Evolutionary conservation across 352 stramenopile species (phyloP), one percentile per base, ranked within the genome.

Genomic region (Pythium volutum): DNA sequence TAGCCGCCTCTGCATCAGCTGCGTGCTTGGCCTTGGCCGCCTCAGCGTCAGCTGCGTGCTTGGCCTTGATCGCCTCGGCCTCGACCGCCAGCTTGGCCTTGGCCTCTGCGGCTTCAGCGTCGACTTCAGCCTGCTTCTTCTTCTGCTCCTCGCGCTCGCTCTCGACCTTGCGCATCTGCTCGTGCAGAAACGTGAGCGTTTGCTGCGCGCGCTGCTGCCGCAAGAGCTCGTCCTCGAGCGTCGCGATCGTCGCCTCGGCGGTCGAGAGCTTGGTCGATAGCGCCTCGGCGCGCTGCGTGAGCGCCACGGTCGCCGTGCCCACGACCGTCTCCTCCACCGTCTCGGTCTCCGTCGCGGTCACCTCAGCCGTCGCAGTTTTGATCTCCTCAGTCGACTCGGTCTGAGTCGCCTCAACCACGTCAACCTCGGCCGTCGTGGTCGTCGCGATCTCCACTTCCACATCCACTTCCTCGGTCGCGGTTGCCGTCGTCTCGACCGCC

Each of bases 191-290:
- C 48, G 55, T 54, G 18, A 59, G 54, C 49, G 62, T 57, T 4
- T 43, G 31, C 48, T 64, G 45, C 25, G 45, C 31, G 16, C 55
- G 62, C 22, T 63, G 34, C 27, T 59, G 46, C 18, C 55, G 53
- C 12, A 48, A 41, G 49, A 74, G 31, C 46, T 69, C 64, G 3
- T 42, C 34, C 47, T 73, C 46, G 2, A 85, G 65, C 36, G 67
- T 68, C 39, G 52, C 56, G 41, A 67, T 70, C 23, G 39, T 53
- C 25, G 27, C 20, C 18, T 69, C 66, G 7, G 66, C 55, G 22
- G 22, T 62, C 45, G 38, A 41, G 14, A 86, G 39, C 52, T 89
- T 67, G 20, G 55, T 54, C 10, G 42, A 57, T 1, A 81, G 64
- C 10, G 53, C 59, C 4, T 71, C 59, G 0, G 63, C 69, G 31